Base-by-base conservation (phyloP, 345 rosid species). In the Bruguiera sexangula region DNA sequence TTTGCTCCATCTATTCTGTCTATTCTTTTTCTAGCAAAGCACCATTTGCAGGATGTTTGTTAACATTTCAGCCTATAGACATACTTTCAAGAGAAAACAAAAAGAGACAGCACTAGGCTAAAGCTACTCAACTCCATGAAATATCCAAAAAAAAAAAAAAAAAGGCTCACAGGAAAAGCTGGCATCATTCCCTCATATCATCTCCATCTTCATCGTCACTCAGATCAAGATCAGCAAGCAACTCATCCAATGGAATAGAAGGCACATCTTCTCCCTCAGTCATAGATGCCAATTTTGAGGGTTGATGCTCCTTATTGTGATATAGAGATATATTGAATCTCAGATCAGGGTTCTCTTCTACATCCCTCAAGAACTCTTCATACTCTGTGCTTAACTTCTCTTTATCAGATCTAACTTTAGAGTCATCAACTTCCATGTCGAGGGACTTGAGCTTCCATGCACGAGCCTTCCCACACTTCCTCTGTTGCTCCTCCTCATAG, bases 181-280 rank as follows among this genome's bases (percentile, higher is more conserved):
- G 50, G 50, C 50, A 13, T 80, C 81, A 83, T 61, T 69, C 82
- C 29, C 75, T 73, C 86, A 80, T 85, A 10, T 65, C 79, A 3
- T 76, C 76, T 6, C 71, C 83, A 9, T 72, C 81, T 24, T 69
- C 82, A 13, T 61, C 69, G 20, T 75, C 84, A 55, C 82, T 82
- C 0, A 88, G 54, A 19, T 76, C 85, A 32, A 88, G 87, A 48
- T 85, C 90, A 8, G 82, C 87, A 53, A 84, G 84, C 69, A 88
- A 69, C 73, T 86, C 90, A 3, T 82, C 87, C 55, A 86, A 63
- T 0, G 87, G 85, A 18, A 82, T 69, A 54, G 83, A 37, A 15
- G 89, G 85, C 15, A 68, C 50, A 24, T 84, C 94, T 52, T 85
- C 88, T 56, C 81, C 95, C 50, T 85, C 88, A 6, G 87, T 73